A percentile compares a stretch with the other conserved stretches of the same genome.
Conservation (phyloP, 2,329 filamentous ascomycete species). For the Trichoderma asperellum region DNA sequence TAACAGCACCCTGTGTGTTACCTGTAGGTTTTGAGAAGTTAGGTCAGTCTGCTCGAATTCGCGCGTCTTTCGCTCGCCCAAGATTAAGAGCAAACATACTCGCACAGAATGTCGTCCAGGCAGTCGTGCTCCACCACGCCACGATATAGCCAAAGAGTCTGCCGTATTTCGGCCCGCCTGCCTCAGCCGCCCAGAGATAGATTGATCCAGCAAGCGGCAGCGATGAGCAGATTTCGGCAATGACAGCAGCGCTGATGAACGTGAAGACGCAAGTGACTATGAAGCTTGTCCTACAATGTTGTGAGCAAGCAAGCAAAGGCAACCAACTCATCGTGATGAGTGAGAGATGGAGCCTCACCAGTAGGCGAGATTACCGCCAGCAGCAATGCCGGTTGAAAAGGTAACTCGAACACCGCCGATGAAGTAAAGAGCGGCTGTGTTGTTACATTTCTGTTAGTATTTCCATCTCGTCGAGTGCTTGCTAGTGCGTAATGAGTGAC, state of each 20-base stretch:
- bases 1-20: slow-evolving; percentile 55
- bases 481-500: neutral
- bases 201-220: slow-evolving; percentile 63
- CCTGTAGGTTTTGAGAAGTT: slow-evolving; percentile 34
- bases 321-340: neutral
- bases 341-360: slow-evolving; percentile 47
- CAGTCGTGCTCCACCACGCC: slow-evolving; percentile 67
- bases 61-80: slow-evolving; percentile 34
- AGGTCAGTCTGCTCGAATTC: neutral
- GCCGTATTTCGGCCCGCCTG: slow-evolving; percentile 59
- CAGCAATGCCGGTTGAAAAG: slow-evolving; percentile 65
- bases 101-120: slow-evolving; percentile 63
- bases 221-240: slow-evolving; percentile 64
- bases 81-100: slow-evolving; percentile 38
- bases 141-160: slow-evolving; percentile 62
- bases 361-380: slow-evolving; percentile 63
- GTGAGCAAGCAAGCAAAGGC: neutral
- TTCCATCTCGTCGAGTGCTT: neutral
- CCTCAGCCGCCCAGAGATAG: slow-evolving; percentile 65
- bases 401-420: slow-evolving; percentile 63
- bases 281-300: slow-evolving; percentile 55
- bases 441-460: neutral
- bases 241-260: slow-evolving; percentile 63
- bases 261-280: slow-evolving; percentile 63
- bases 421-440: slow-evolving; percentile 61